Conservation (phyloP, 1,284 basidiomycete genomes). For the Ustilago shanxiensis region DNA sequence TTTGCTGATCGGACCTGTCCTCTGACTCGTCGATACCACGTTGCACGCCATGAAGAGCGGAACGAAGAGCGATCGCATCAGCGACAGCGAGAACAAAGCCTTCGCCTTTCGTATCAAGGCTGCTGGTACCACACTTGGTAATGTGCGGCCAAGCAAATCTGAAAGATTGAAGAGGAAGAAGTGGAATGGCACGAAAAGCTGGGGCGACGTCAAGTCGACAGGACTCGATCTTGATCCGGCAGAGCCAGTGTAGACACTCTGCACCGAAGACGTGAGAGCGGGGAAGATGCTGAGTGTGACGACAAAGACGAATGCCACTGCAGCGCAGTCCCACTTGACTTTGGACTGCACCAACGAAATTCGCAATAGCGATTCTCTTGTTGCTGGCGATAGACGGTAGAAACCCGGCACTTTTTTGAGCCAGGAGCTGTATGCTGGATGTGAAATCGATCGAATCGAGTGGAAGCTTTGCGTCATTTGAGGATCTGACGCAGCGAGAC, state of each 20-base stretch:
- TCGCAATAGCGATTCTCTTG: conserved; percentile 43
- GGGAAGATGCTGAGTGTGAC: conserved; percentile 62
- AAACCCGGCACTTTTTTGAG: conserved; percentile 50
- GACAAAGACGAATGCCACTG: conserved; percentile 47
- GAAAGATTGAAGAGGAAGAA: conserved; percentile 62
- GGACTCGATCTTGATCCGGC: conserved; percentile 9
- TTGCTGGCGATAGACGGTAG: conserved; percentile 29
- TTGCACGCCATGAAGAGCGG: conserved; percentile 61
- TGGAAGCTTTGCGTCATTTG: conserved; percentile 50
- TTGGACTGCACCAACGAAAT: conserved; percentile 55
- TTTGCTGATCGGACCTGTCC: conserved; percentile 31
- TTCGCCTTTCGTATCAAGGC: conserved; percentile 29
- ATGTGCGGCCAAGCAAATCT: conserved; percentile 56
- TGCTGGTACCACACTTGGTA: conserved; percentile 50
- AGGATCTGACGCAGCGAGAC: conserved; percentile 12
- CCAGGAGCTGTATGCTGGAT: conserved; percentile 42
- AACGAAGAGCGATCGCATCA: conserved; percentile 50
- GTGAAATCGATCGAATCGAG: conserved; percentile 46
- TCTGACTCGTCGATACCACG: conserved; percentile 40
- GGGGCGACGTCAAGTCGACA: conserved; percentile 49
- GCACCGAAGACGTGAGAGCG: conserved; percentile 58
- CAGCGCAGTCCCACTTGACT: conserved; percentile 49
- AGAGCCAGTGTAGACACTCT: conserved; percentile 45
- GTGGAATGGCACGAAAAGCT: conserved; percentile 64
- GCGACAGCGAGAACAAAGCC: conserved; percentile 32